Evolutionary conservation across 225 moss, liverwort and hornwort genomes (phyloP), one percentile per base, ranked within the genome.

Genomic region (Physcomitrellopsis africana): DNA sequence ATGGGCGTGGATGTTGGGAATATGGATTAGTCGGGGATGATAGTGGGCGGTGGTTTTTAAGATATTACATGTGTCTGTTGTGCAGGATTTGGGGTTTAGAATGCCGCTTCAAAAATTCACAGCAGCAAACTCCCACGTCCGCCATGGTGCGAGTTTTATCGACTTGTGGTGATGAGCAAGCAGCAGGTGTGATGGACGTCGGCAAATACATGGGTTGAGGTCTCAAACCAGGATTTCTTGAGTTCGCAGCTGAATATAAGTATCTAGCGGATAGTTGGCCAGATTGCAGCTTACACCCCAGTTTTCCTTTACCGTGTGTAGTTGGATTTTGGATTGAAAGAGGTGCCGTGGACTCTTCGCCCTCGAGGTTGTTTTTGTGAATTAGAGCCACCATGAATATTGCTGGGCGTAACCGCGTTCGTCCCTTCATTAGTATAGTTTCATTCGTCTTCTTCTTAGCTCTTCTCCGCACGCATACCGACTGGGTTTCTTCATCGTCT

Each of bases 381-480:
- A 67, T 29, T 37, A 29, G 65, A 45, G 58, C 78, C 78, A 60
- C 67, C 19, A 84, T 87, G 87, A 80, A 63, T 63, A 72, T 53
- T 68, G 59, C 59, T 15, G 23, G 77, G 72, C 67, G 71, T 56
- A 68, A 43, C 72, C 84, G 74, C 58, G 59, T 80, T 37, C 87
- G 87, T 43, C 73, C 69, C 19, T 88, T 88, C 47, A 52, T 85
- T 46, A 81, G 67, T 27, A 67, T 88, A 43, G 0, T 85, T 55
- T 88, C 88, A 0, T 56, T 85, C 12, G 60, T 88, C 58, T 83
- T 86, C 64, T 88, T 88, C 47, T n/a, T 83, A 56, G 73, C 70
- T 60, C 76, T 88, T 48, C 73, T 88, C 13, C 83, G 85, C 67
- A 81, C 88, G 9, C 78, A 63, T 24, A 74, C 42, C 65, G n/a